These are phyloP conservation scores for Dictyostelium brefeldianum DNA, from an alignment of 78 protist genomes.

Conservation along the genomic window DNA sequence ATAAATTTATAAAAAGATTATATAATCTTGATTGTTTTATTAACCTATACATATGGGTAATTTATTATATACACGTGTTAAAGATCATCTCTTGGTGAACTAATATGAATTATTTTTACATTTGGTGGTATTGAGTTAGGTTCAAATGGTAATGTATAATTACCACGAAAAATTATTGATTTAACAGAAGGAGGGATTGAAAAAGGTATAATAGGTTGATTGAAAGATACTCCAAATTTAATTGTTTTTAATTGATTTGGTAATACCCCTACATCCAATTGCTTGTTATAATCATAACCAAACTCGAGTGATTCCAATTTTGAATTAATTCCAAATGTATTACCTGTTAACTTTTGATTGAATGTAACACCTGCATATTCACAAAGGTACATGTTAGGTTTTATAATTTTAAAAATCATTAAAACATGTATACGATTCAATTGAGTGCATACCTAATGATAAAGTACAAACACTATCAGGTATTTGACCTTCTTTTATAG, in stretches of 20 bases:
- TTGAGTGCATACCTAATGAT: neutral
- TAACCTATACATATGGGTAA: too few species aligned
- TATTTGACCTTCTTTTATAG: neutral
- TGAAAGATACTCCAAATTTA: neutral
- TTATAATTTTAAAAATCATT: too few species aligned
- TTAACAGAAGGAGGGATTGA: neutral
- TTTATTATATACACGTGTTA: too few species aligned
- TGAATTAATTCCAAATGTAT: conserved; percentile 1
- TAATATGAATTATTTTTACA: neutral
- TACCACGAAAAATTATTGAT: neutral
- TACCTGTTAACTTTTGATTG: neutral
- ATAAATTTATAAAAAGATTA: too few species aligned
- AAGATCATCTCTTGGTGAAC: neutral
- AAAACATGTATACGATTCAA: too few species aligned
- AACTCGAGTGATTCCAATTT: neutral
- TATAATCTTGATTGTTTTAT: too few species aligned
- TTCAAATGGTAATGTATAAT: neutral
- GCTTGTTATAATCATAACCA: conserved; percentile 8
- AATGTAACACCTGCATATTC: neutral
- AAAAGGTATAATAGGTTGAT: neutral
- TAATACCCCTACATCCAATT: neutral
- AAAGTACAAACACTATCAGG: neutral
- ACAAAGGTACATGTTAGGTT: too few species aligned
- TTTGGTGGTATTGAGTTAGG: neutral
- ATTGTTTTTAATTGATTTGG: neutral